Evolutionary conservation across 2,329 filamentous ascomycete genomes (phyloP), one percentile per base, ranked within the genome.

Genomic region (Ilyonectria sp.): DNA sequence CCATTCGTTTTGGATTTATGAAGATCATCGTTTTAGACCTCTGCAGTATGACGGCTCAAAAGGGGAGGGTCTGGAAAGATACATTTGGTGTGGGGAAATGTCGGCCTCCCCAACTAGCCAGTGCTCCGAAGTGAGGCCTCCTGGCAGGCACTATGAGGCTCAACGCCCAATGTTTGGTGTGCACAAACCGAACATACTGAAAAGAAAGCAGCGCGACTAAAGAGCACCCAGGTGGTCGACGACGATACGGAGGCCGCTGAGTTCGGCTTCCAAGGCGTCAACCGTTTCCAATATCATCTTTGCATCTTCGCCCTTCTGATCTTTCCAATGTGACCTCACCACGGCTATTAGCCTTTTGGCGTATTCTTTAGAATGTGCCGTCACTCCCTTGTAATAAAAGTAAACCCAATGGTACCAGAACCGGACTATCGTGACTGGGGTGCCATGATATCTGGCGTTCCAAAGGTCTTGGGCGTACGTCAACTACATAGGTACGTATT

Each of bases 51-150:
- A 60, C 4, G 65, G 61, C 0, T 44, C 43, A 26, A 61, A 69
- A 11, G 26, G 54, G 3, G 57, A 65, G 17, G 58, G 53, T 23
- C 58, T 69, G 37, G 21, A 62, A 10, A 21, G 53, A 3, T 60
- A 62, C 29, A 56, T 67, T 17, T 67, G 65, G 60, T 23, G 55
- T 21, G 64, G 64, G 26, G 54, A 67, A 10, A 6, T 1, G 17
- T 10, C 54, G 5, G 54, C 26, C 21, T 2, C 2, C 15, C 35
- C 26, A 21, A 40, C 54, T 17, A 26, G 54, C 54, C 9, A 23
- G 4, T 57, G 54, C 54, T 57, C 54, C 17, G 54, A 57, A 46
- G 37, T 57, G 21, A 10, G 17, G n/a, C 35, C 53, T 40, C 9
- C 2, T 15, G 6, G 4, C 37, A 6, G 6, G 13, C 37, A 40